Conservation (phyloP, 768 basidiomycete species). For the Tylopilus vinaceipallidus region DNA sequence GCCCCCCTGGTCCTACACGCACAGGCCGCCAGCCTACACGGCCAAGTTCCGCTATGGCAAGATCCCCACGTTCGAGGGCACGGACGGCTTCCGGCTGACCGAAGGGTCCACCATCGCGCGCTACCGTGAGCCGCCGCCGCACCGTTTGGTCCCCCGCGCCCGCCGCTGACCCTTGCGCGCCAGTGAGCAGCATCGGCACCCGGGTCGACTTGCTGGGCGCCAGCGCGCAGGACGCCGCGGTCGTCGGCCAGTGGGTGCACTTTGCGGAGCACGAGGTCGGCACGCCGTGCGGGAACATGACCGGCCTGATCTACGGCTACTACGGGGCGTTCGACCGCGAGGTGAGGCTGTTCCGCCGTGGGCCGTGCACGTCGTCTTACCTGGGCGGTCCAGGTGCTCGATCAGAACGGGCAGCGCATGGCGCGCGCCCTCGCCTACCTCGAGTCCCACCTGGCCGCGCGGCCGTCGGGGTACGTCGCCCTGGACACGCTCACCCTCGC, state of each 20-base stretch:
- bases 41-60: slow-evolving; percentile 22
- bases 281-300: neutral
- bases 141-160: neutral
- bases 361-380: neutral
- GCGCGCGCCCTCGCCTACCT: slow-evolving; percentile 8
- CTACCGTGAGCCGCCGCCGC: slow-evolving; percentile 12
- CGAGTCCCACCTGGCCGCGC: slow-evolving; percentile 14
- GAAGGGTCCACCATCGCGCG: slow-evolving; percentile 24
- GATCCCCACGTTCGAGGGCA: slow-evolving; percentile 21
- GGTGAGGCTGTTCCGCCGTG: neutral
- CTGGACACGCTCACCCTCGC: slow-evolving; percentile 15
- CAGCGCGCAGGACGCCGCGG: slow-evolving; percentile 5
- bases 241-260: slow-evolving; percentile 15
- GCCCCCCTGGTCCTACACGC: slow-evolving; percentile 10
- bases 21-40: slow-evolving; percentile 12
- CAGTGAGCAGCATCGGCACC: slow-evolving; percentile 18
- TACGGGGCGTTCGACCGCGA: slow-evolving; percentile 5
- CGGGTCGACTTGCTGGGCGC: slow-evolving; percentile 10
- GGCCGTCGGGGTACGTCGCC: slow-evolving; percentile 12
- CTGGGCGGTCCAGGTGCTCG: neutral
- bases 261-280: slow-evolving; percentile 14
- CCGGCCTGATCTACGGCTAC: slow-evolving; percentile 1
- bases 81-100: slow-evolving; percentile 17
- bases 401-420: neutral
- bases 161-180: too few relatives aligned